Base-by-base conservation (phyloP, 192 early-diverging fungal species). In the Coemansia sp. region DNA sequence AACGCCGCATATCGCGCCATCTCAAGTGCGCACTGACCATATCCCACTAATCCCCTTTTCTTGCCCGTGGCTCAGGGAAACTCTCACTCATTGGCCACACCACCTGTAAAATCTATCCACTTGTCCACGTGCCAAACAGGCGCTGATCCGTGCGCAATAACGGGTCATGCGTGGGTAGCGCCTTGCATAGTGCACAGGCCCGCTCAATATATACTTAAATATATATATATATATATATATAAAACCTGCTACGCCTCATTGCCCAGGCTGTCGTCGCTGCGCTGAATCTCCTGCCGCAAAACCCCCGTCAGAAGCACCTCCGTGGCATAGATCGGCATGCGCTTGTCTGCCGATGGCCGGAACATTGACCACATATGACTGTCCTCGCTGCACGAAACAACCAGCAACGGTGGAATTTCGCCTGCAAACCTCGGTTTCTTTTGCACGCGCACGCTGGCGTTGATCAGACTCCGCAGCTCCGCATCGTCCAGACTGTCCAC, bases 341-440 rank as follows among this genome's bases (percentile, higher is more conserved):
- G 68, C 39, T 61, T 12, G 14, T 36, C 62, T 0, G 59, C 6
- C 12, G 62, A 61, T 14, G 39, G 38, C 17, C 44, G 45, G 67
- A 84, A 84, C 41, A 19, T 25, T 12, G 58, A 38, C 81, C 81
- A 84, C 64, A 73, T 63, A 5, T 66, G n/a, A 31, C 45, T 51
- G 66, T 84, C 81, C 12, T 69, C 72, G 45, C 34, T 29, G 64
- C 73, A 84, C 23, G 76, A 64, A 7, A 84, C 62, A 10, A 84
- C 69, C 21, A 84, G 69, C 58, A 84, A 62, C 57, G 81, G 79
- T 50, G 11, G 61, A 2, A 74, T 42, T 12, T 71, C 70, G 36
- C 63, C 68, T 4, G 42, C 45, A 29, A 21, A n/a, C 15, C 44
- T 51, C 31, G 62, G 59, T 46, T 32, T 71, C 31, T 19, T 37